Conservation (phyloP, 768 basidiomycete species). For the Chalciporus chontae region DNA sequence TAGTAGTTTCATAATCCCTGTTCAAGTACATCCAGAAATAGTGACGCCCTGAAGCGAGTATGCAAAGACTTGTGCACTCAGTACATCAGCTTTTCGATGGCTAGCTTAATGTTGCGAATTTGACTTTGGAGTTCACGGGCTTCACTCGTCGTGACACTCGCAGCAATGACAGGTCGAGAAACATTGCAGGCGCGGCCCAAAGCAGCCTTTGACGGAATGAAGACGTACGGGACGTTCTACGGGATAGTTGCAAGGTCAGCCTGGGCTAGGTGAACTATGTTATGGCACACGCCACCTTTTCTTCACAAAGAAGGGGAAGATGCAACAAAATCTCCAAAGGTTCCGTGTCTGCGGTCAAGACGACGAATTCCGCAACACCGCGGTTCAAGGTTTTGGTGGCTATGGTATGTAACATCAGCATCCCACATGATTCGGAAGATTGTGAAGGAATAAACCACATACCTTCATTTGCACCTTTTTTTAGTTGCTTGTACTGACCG, state of each 20-base stretch:
- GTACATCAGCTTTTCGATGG: constrained; percentile 67
- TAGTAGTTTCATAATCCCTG: constrained; percentile 6
- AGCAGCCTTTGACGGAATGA: constrained; percentile 92
- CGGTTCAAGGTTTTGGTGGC: constrained; percentile 98
- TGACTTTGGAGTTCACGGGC: constrained; percentile 86
- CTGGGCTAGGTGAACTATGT: not conserved
- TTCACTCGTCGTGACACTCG: constrained; percentile 95
- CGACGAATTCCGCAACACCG: constrained; percentile 96
- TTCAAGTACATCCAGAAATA: constrained; percentile 8
- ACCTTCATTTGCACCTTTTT: constrained; percentile 99
- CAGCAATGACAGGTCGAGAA: constrained; percentile 90
- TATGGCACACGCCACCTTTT: constrained; percentile 62
- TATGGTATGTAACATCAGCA: constrained; percentile 29
- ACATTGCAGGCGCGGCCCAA: constrained; percentile 96
- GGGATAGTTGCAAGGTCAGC: constrained; percentile 1
- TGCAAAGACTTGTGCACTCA: constrained; percentile 18
- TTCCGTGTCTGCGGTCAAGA: constrained; percentile 95
- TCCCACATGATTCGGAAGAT: not conserved
- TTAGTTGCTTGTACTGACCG: constrained; percentile 94
- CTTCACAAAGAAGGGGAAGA: constrained; percentile 95
- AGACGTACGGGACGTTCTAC: constrained; percentile 96
- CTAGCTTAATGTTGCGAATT: constrained; percentile 81
- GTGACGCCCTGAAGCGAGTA: constrained; percentile 1
- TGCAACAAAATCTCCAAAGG: constrained; percentile 97
- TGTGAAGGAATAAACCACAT: constrained; percentile 14